These are phyloP conservation scores for Ploettnerulaceae sp. DNA, from an alignment of 2,329 filamentous ascomycete genomes.

Conservation along the genomic window DNA sequence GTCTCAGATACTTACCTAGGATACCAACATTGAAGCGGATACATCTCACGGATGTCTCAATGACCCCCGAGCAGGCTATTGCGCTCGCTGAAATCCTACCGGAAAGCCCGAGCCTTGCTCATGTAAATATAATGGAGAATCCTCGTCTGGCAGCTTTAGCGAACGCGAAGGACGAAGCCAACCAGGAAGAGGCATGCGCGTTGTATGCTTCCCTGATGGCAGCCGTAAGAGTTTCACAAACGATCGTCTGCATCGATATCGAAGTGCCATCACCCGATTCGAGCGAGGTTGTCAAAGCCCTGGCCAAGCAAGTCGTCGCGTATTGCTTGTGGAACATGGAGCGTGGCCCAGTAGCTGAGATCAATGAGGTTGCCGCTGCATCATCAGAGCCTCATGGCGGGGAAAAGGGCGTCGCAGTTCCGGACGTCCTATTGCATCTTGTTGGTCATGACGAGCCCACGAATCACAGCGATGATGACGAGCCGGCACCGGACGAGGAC, in stretches of 20 bases:
- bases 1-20: conserved; percentile 67
- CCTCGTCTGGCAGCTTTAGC: conserved; percentile 65
- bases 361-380: conserved; percentile 40
- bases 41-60: conserved; percentile 77
- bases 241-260: conserved; percentile 84
- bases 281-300: conserved; percentile 85
- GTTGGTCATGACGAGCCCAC: conserved; percentile 62
- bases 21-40: conserved; percentile 74
- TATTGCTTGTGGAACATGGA: conserved; percentile 93
- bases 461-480: conserved; percentile 53
- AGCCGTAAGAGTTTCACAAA: conserved; percentile 76
- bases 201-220: conserved; percentile 88
- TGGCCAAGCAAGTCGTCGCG: conserved; percentile 90
- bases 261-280: conserved; percentile 77
- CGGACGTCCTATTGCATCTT: conserved; percentile 80
- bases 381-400: conserved; percentile 37
- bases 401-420: conserved; percentile 57
- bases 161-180: conserved; percentile 68
- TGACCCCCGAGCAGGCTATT: conserved; percentile 85
- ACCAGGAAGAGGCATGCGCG: conserved; percentile 89
- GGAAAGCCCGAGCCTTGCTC: conserved; percentile 74
- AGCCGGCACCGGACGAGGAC: conserved; percentile 78
- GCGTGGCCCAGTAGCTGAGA: conserved; percentile 62
- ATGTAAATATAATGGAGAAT: conserved; percentile 85
- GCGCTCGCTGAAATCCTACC: conserved; percentile 85